Evolutionary conservation across 2,329 filamentous ascomycete genomes (phyloP), one percentile per base, ranked within the genome.

Genomic region (Stachybotrys elegans): DNA sequence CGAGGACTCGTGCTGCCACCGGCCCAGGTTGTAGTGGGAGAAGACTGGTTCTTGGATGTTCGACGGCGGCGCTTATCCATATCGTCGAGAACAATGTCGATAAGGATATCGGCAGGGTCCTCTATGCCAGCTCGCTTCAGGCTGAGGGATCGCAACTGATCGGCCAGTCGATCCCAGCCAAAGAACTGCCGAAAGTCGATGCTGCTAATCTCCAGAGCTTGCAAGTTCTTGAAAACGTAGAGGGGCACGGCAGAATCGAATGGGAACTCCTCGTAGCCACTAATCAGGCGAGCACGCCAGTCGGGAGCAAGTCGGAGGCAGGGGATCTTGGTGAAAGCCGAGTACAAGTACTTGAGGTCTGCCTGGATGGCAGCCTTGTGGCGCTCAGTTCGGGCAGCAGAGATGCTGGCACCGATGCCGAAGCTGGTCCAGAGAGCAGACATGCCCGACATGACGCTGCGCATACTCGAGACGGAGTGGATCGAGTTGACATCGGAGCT

Each of bases 371-470:
- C 86, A 46, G 84, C 85, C 66, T 94, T 95, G 63, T 93, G 89
- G 61, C 89, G 90, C 66, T 96, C 93, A 27, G 83, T 88, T 61
- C 91, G 88, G 51, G 89, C 85, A 40, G 81, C 80, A 34, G 86
- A 84, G 57, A 88, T 88, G 65, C 84, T 86, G 36, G 87, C 84
- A 48, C 83, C 83, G 22, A 96, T 79, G 20, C 91, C 87, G 52
- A 97, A 83, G 57, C 84, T 90, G 19, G 88, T 86, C 92, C 91
- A 97, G 37, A 97, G 71, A 13, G 88, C 84, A 46, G 90, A 93
- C 86, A 98, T 95, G 65, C 88, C 88, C 22, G 93, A 95, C 87
- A 97, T 92, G 58, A 95, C 91, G 65, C 92, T 97, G 62, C 92
- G 84, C 53, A 98, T 88, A 69, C 93, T 97, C 20, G 92, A 95